Evolutionary conservation across 129 eudicot species (phyloP), one percentile per base, ranked within the genome.

Genomic region (Lonicera japonica): DNA sequence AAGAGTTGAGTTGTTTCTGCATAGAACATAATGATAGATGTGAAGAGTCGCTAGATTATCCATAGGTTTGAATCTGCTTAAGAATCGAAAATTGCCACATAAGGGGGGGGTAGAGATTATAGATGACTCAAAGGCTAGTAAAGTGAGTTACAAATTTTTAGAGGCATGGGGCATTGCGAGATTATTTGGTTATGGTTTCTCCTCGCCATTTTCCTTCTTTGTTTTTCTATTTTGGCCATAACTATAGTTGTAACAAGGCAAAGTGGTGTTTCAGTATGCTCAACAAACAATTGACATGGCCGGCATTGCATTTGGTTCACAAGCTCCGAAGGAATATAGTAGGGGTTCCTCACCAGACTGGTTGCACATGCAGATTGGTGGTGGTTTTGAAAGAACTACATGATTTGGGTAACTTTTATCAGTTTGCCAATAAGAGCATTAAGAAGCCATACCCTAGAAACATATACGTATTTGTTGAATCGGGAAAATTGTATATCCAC

Each of bases 321-420:
- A 94, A 94, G 74, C 83, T 70, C 58, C 87, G 20, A 74, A 96
- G 69, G 95, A 88, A 46, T 81, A 82, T 60, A 88, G 73, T 25
- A 79, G 99, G 64, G 92, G 92, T 39, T 66, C 99, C 11, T 85
- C 99, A 40, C 96, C 99, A 11, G 99, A 94, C 60, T 94, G 96
- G 99, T 72, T 92, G 68, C 96, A 94, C 62, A 83, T 94, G 99
- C 99, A 94, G 84, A 74, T 88, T 47, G 99, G 99, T 56, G 83
- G 95, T 15, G 80, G 82, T 60, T 88, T 87, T 39, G 91, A 92
- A 80, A 75, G 95, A 64, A 41, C 36, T 1, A 29, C 80, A 57
- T 85, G 55, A 80, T 56, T 34, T 52, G 19, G 58, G 25, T 51
- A 52, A 56, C 22, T 53, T 70, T 25, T 11, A 40, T 63, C 45